Evolutionary conservation across 371 early-diverging fungal genomes (phyloP), one percentile per base, ranked within the genome.

Genomic region (Mucor velutinosus): DNA sequence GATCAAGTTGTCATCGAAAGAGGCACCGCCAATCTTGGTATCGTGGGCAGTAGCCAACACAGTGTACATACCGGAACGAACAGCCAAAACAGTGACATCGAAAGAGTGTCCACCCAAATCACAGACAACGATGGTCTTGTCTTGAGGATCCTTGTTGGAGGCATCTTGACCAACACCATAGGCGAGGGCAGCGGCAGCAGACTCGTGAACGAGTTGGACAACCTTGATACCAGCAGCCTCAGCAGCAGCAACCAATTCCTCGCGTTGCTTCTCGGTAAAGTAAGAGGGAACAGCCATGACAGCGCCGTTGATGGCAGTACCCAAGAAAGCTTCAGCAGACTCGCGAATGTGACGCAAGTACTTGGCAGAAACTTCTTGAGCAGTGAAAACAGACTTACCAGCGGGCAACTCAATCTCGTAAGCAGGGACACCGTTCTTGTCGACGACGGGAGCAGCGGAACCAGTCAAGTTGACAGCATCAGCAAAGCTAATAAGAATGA

Each of bases 51-150:
- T 89, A 41, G 88, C 89, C 57, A 97, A 87, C 68, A 96, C 89
- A 39, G 95, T 90, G 85, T 89, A 94, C 65, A 99, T 86, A 35
- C 98, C 99, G 65, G 95, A 88, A 72, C 92, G 92, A 59, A 91
- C 86, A 57, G 93, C 89, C 57, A 99, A 82, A 47, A 98, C 88
- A 60, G 97, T 92, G 45, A 98, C 89, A 74, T 96, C 98, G 68
- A 99, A 93, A 23, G 95, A 94, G 60, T 96, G 93, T 51, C 94
- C 99, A 62, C 99, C 99, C 62, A 99, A 86, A 83, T 99, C 99
- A 71, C 96, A 93, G 19, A 99, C 95, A 66, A 98, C 83, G n/a
- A 94, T 87, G 21, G 87, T 86, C 74, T 90, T 89, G 72, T 95
- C 96, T 71, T 83, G 78, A 66, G 86, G 81, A 62, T 82, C 75